phyloP scores from a whole-genome alignment of 192 early-diverging fungal genomes.

The Podila verticillata region DNA sequence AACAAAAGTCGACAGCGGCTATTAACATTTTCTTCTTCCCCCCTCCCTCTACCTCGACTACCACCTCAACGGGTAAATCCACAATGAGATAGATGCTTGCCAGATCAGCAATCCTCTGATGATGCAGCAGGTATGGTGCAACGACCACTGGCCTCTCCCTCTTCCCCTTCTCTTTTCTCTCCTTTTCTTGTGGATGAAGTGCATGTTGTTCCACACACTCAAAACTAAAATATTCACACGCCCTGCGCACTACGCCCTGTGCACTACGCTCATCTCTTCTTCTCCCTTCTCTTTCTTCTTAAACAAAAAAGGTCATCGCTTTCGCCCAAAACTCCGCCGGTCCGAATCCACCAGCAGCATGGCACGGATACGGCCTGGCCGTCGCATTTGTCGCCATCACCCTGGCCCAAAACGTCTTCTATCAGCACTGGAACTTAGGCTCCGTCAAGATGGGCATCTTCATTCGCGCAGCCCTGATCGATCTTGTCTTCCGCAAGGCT shows the following conservation, averaged over 20 bases:
- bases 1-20: no score
- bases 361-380: conserved; percentile 40
- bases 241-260: no score
- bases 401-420: conserved; percentile 21
- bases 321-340: conserved; percentile 17
- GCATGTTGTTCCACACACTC: background rate
- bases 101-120: conserved; percentile 34
- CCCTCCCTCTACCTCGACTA: background rate
- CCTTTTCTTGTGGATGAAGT: background rate
- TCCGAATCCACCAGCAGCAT: conserved; percentile 23
- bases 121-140: conserved; percentile 20
- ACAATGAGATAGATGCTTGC: conserved; percentile 15
- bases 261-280: no score
- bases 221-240: background rate
- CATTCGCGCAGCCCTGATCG: conserved; percentile 35
- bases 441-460: conserved; percentile 49
- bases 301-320: conserved; percentile 15
- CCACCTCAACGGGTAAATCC: background rate
- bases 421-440: conserved; percentile 47
- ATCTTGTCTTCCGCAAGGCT: conserved; percentile 46
- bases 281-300: no score
- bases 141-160: background rate
- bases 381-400: conserved; percentile 16
- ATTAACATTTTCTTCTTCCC: background rate
- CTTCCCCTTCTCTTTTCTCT: no score